phyloP scores from a whole-genome alignment of 2,329 filamentous ascomycete species.

The Epichloe aotearoae region DNA sequence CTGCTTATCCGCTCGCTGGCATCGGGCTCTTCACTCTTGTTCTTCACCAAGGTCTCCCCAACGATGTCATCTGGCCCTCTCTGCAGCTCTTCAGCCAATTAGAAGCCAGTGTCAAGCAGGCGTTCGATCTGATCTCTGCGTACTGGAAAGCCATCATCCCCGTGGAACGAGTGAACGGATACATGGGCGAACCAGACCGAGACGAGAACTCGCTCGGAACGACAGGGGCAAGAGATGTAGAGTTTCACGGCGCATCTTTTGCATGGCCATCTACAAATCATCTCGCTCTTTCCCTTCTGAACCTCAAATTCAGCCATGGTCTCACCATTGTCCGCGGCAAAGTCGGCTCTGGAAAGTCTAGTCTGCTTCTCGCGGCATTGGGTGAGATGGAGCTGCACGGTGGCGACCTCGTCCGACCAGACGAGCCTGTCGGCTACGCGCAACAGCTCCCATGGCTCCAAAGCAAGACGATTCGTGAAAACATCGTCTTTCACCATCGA shows the following conservation, averaged over 20 bases:
- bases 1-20: conserved; percentile 65
- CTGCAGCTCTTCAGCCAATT: conserved; percentile 69
- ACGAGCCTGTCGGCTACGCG: conserved; percentile 40
- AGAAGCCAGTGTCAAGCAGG: conserved; percentile 57
- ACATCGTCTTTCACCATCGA: conserved; percentile 47
- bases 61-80: conserved; percentile 79
- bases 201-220: conserved; percentile 32
- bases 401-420: conserved; percentile 31
- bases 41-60: conserved; percentile 51
- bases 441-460: conserved; percentile 53
- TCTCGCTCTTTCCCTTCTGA: conserved; percentile 34
- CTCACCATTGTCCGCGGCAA: conserved; percentile 45
- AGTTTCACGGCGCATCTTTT: conserved; percentile 55
- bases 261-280: conserved; percentile 60
- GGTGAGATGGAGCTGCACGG: conserved; percentile 55
- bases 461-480: conserved; percentile 51
- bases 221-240: conserved; percentile 24
- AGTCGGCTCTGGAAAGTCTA: conserved; percentile 49
- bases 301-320: conserved; percentile 32
- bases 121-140: conserved; percentile 63
- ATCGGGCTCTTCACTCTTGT: conserved; percentile 72
- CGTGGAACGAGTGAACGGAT: conserved; percentile 67
- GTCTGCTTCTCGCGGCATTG: conserved; percentile 43
- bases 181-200: conserved; percentile 78
- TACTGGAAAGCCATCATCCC: conserved; percentile 75